These are phyloP conservation scores for Cerioporus squamosus DNA, from an alignment of 1,284 basidiomycete genomes.

Conservation along the genomic window DNA sequence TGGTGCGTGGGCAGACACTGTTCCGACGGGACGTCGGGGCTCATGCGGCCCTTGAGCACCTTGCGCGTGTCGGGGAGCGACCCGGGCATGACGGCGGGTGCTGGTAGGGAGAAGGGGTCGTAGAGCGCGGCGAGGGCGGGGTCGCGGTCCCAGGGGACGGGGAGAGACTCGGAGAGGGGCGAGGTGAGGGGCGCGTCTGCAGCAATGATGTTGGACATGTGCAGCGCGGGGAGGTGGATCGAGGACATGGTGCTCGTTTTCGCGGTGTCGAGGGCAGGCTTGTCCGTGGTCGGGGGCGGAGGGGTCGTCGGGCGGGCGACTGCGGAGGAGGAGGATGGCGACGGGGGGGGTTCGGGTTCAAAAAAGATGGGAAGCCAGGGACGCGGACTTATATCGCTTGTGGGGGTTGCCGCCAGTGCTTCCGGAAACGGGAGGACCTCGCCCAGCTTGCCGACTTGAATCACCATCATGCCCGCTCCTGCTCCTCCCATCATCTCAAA, in stretches of 20 bases:
- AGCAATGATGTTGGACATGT: conserved; percentile 61
- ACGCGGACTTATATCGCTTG: conserved; percentile 36
- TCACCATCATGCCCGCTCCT: conserved; percentile 22
- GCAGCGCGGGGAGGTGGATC: conserved; percentile 42
- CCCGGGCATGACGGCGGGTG: conserved; percentile 46
- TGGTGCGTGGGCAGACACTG: conserved; percentile 71
- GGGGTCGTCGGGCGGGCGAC: conserved; percentile 19
- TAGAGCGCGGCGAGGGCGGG: conserved; percentile 39
- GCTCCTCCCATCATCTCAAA: conserved; percentile 1
- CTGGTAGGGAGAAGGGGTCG: conserved; percentile 45
- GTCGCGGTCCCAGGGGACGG: conserved; percentile 51
- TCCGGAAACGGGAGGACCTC: conserved; percentile 13
- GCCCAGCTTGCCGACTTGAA: conserved; percentile 17
- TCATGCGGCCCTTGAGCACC: conserved; percentile 52
- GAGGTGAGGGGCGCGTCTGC: conserved; percentile 60
- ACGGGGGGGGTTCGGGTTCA: conserved; percentile 27
- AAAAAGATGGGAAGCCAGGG: conserved; percentile 22
- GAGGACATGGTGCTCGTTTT: conserved; percentile 33
- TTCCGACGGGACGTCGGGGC: conserved; percentile 52
- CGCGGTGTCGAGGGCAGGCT: conserved; percentile 10
- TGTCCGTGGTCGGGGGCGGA: conserved; percentile 15
- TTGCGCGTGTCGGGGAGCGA: conserved; percentile 42
- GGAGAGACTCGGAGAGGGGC: conserved; percentile 45
- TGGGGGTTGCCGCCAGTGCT: conserved; percentile 18
- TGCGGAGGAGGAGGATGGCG: conserved; percentile 23